Base-by-base conservation (phyloP, 179 eudicot species). In the Beta corolliflora region DNA sequence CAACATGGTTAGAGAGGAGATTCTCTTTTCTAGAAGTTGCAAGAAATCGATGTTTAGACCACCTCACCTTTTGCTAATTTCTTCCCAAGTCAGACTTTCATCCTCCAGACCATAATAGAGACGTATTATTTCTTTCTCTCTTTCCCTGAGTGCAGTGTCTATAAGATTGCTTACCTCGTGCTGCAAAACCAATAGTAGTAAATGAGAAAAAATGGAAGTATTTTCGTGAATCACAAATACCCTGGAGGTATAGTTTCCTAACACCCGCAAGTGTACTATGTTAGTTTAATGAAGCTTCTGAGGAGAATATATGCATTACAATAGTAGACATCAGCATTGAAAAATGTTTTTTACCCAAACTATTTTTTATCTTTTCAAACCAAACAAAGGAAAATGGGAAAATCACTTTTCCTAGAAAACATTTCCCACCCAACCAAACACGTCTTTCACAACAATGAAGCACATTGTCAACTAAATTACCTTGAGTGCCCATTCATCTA, bases 71-170 rank as follows among this genome's bases (percentile, higher is more conserved):
- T 87, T 92, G 79, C 99, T 88, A 66, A 96, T 96, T 84, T 96
- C 99, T 86, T 96, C 99, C 99, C 98, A 96, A 46, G 96, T 96
- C 52, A 94, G 93, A 80, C 89, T 86, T 88, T 92, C 97, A 25
- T 83, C 87, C 78, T 94, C 93, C 79, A 96, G 83, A 64, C 98
- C 98, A 79, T 91, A 88, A 82, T 96, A 96, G 46, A 92, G 97
- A 41, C 97, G 96, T 88, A 96, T 87, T 23, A 94, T 92, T 41
- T 87, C 90, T 80, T 84, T 91, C 88, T 96, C 98, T 79, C 97
- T 86, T 81, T 90, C 91, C 78, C 90, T 77, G 44, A 96, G 90
- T 5, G 92, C 87, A 46, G 87, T 79, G 80, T 78, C 78, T 52
- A 96, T 89, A 60, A 94, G 96, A 81, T 83, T 87, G 86, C 90